Base-by-base conservation (phyloP, 768 basidiomycete genomes). In the Tubosaeta brunneosetosa region DNA sequence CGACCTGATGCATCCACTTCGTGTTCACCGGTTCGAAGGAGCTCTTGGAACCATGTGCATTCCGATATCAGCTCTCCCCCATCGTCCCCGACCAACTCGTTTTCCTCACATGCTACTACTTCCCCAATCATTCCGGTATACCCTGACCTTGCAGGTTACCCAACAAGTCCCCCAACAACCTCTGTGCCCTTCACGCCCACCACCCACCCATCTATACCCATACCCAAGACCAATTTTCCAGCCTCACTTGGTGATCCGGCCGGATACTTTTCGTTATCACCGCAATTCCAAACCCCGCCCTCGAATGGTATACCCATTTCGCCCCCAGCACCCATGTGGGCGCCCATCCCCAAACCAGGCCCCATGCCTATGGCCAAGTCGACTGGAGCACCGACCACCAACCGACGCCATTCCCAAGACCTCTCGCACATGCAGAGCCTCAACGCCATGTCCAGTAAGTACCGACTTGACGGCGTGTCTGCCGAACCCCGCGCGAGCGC, bases 1-100 rank as follows among this genome's bases (percentile, higher is more conserved):
- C 55, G 58, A 32, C 56, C 53, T 19, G 61, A 55, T 8, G 19
- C 40, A 11, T 59, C 66, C 32, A 57, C 44, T 36, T 55, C 59
- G 2, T 55, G n/a, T 4, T 61, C 53, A 4, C 76, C 79, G 40
- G 77, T 77, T 12, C 76, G 66, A 71, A 55, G 59, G 44, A 52
- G 51, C 31, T 58, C 57, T 19, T 55, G 62, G 56, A 58, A 48
- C 25, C 34, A 49, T 7, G 43, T 56, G 11, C 41, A 61, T 33
- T 54, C 61, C 7, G 65, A 64, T 12, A 45, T 64, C 6, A 44
- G 46, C 37, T 63, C 65, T 31, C 44, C 60, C 11, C 61, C 66
- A 31, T 56, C 66, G 1, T 67, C 67, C 9, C 65, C 67, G 12
- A 51, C 59, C 22, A 42, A 52, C 16, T 59, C 67, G 5, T 17